Evolutionary conservation across 805 yeast genomes (phyloP).

Genomic region (Zygosaccharomyces bailii): DNA sequence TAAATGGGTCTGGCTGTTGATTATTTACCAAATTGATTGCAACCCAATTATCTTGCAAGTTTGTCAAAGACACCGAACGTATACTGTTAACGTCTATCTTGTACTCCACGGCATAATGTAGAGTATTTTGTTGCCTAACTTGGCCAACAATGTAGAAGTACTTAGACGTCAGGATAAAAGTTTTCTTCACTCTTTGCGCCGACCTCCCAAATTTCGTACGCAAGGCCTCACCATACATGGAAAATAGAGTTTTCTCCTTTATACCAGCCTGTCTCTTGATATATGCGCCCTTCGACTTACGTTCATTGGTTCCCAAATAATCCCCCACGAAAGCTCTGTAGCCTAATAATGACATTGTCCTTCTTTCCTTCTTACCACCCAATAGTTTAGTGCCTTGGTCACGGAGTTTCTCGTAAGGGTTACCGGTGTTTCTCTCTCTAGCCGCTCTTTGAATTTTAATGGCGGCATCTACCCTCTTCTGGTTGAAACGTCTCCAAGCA

Average conservation of each 20-base stretch:
- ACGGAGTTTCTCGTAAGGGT: slow-evolving; percentile 77
- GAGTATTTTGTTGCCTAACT: slow-evolving; percentile 58
- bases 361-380: slow-evolving; percentile 78
- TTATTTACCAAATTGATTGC: slow-evolving; percentile 45
- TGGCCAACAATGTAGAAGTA: slow-evolving; percentile 72
- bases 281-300: slow-evolving; percentile 73
- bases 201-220: slow-evolving; percentile 91
- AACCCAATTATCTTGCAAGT: slow-evolving; percentile 88
- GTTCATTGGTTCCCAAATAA: slow-evolving; percentile 78
- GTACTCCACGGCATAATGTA: slow-evolving; percentile 59
- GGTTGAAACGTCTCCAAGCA: slow-evolving; percentile 86
- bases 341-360: slow-evolving; percentile 82
- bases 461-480: slow-evolving; percentile 84
- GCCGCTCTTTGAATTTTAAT: slow-evolving; percentile 75
- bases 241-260: slow-evolving; percentile 66
- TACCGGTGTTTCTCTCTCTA: slow-evolving; percentile 76
- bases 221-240: slow-evolving; percentile 76
- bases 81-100: slow-evolving; percentile 59
- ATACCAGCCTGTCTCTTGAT: slow-evolving; percentile 68
- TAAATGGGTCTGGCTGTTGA: slow-evolving; percentile 68
- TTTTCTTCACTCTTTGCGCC: slow-evolving; percentile 69
- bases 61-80: slow-evolving; percentile 62
- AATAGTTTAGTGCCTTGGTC: slow-evolving; percentile 75
- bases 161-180: slow-evolving; percentile 62
- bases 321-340: slow-evolving; percentile 93